phyloP scores from a whole-genome alignment of 2,329 filamentous ascomycete genomes.

The Talaromyces sp. region DNA sequence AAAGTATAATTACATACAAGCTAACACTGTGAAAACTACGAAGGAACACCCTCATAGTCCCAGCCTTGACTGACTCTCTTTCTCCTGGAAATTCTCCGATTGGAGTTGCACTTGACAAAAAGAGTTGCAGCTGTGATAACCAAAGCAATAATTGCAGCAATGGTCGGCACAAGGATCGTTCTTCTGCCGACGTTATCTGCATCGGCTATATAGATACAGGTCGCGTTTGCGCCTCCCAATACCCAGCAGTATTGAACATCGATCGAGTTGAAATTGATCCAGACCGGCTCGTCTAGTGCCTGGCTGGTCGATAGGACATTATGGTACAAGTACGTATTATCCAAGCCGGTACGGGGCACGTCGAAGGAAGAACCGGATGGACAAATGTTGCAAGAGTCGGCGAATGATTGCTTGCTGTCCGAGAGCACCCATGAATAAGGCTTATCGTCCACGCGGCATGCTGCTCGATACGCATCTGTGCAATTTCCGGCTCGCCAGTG shows the following conservation, averaged over 20 bases:
- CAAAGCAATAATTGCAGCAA: slow-evolving; percentile 59
- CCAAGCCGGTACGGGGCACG: slow-evolving; percentile 57
- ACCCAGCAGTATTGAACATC: slow-evolving; percentile 58
- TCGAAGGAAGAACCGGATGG: slow-evolving; percentile 47
- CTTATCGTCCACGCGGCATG: slow-evolving; percentile 51
- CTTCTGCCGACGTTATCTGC: slow-evolving; percentile 40
- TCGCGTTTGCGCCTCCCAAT: slow-evolving; percentile 48
- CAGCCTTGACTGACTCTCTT: slow-evolving; percentile 52
- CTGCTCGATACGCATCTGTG: slow-evolving; percentile 45
- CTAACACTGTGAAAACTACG: slow-evolving; percentile 22
- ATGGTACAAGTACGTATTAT: slow-evolving; percentile 55
- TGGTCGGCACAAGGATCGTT: slow-evolving; percentile 55
- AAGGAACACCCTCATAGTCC: slow-evolving; percentile 65
- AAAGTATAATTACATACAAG: neutral
- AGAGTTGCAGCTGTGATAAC: slow-evolving; percentile 56
- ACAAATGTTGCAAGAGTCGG: slow-evolving; percentile 45
- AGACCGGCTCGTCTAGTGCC: slow-evolving; percentile 38
- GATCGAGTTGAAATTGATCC: slow-evolving; percentile 59
- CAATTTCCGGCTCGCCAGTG: slow-evolving; percentile 58
- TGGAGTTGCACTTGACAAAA: slow-evolving; percentile 61
- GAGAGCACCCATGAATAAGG: slow-evolving; percentile 58
- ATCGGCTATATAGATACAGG: slow-evolving; percentile 53
- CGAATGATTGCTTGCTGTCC: slow-evolving; percentile 38
- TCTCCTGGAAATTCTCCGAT: slow-evolving; percentile 50
- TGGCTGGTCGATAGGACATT: slow-evolving; percentile 24